Evolutionary conservation across 1,284 basidiomycete species (phyloP), one percentile per base, ranked within the genome.

Genomic region (Leccinum pallidistipes): DNA sequence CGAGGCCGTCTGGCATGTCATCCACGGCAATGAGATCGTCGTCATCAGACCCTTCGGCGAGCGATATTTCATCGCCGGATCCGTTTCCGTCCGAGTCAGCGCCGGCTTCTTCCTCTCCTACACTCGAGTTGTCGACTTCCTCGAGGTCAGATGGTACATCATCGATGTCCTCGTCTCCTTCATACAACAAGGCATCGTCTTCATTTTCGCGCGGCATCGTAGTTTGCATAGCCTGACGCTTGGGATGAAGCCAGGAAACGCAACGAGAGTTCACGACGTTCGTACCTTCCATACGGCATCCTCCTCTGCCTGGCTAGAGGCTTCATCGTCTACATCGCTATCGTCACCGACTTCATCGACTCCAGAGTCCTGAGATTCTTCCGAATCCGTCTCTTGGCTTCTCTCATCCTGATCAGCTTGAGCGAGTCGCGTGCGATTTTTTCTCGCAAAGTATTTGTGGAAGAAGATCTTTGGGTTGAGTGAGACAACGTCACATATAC

Each of bases 201-300:
- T 77, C 83, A 12, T 74, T 71, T 50, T 78, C 80, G 56, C 78
- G 82, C 3, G 91, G 92, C 84, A 95, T 89, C 9, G 85, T 85
- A 7, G 86, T 84, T 81, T 92, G 86, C 91, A 96, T 95, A 1
- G 85, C 93, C 92, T 95, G 18, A 7, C 10, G 0, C 6, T 38
- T 5, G 38, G 21, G 53, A 57, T 64, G 32, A 61, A 45, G 10
- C 40, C 10, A 11, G 10, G 60, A 55, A 55, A 2, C 12, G 5
- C 4, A 32, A 57, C 21, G 31, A 57, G 9, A 29, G 3, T 2
- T 8, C n/a, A n/a, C 11, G 3, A 36, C 43, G 27, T 14, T 10
- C 43, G 61, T 64, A 93, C 92, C 86, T 90, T 93, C 94, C 94
- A 95, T 40, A 95, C 85, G 70, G 90, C 91, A 9, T 77, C 84